These are phyloP conservation scores for Teunomyces lycoperdinae DNA, from an alignment of 805 yeast species.

Conservation along the genomic window DNA sequence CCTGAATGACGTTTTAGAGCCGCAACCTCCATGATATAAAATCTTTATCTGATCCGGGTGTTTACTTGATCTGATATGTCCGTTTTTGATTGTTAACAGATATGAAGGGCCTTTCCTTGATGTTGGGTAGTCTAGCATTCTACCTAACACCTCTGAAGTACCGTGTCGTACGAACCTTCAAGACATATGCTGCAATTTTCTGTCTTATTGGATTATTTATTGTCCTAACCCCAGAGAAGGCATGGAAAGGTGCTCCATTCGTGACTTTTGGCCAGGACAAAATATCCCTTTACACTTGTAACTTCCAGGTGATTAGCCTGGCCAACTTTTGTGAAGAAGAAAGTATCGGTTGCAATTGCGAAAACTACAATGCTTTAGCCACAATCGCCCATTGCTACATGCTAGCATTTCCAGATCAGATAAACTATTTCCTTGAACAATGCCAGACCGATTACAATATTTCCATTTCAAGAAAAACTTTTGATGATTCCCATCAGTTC, in stretches of 20 bases:
- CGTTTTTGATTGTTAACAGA: background rate
- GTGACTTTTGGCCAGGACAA: constrained; percentile 24
- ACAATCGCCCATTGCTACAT: constrained; percentile 36
- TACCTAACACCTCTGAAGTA: background rate
- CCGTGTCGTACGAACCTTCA: background rate
- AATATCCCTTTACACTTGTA: constrained; percentile 32
- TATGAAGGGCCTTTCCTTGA: background rate
- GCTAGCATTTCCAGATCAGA: constrained; percentile 20
- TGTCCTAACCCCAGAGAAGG: constrained; percentile 24
- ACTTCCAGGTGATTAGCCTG: constrained; percentile 17
- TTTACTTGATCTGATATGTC: background rate
- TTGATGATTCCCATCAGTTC: constrained; percentile 18
- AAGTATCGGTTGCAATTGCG: constrained; percentile 21
- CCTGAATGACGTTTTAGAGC: background rate
- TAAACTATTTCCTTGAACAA: constrained; percentile 21
- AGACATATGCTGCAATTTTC: background rate
- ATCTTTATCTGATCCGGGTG: background rate
- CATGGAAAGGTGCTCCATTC: constrained; percentile 30
- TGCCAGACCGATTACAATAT: constrained; percentile 22
- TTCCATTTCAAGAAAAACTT: constrained; percentile 18
- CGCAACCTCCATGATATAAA: background rate
- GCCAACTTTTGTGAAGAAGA: constrained; percentile 20
- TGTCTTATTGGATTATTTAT: constrained; percentile 10
- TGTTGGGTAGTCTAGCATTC: background rate
- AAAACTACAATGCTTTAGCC: constrained; percentile 30